These are phyloP conservation scores for Apiotrichum sp. DNA, from an alignment of 1,284 basidiomycete species.

Conservation along the genomic window DNA sequence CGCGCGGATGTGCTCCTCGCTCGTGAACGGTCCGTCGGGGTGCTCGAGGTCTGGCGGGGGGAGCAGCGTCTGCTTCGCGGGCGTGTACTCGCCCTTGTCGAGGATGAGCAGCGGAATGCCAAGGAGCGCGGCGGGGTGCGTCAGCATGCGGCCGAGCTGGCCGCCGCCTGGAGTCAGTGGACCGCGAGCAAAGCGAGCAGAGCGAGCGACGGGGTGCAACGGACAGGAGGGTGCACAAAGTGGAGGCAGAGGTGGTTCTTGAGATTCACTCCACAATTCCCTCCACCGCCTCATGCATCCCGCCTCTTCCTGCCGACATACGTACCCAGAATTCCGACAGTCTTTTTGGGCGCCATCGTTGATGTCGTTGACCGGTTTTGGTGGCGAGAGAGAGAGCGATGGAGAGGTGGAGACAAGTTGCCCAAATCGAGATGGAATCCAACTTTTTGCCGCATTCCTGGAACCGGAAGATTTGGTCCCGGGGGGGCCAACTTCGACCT, in stretches of 20 bases:
- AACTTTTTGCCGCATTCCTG: no score
- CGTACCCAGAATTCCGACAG: conserved; percentile 46
- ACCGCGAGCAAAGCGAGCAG: not conserved
- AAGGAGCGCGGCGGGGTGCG: conserved; percentile 79
- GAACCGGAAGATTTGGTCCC: no score
- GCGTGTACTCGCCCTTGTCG: conserved; percentile 69
- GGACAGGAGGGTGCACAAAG: no score
- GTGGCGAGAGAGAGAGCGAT: not conserved
- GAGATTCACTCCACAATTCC: no score
- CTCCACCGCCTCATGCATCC: no score
- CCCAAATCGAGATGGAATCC: no score
- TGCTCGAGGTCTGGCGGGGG: conserved; percentile 57
- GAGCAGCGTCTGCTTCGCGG: conserved; percentile 83
- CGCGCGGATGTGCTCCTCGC: conserved; percentile 70
- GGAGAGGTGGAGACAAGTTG: no score
- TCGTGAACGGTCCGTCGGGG: conserved; percentile 83
- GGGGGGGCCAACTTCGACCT: no score
- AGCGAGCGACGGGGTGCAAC: no score
- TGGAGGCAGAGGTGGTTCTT: no score
- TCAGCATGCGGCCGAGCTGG: conserved; percentile 96
- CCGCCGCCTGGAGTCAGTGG: conserved; percentile 66
- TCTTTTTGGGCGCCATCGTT: conserved; percentile 42
- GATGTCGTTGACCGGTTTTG: not conserved
- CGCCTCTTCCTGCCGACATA: not conserved
- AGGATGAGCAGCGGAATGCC: conserved; percentile 84